Percentiles rank a stretch among this genome's conserved stretches.
These are phyloP conservation scores for Bryopsis sp. DNA, from an alignment of 139 green algal genomes.

Conservation along the genomic window DNA sequence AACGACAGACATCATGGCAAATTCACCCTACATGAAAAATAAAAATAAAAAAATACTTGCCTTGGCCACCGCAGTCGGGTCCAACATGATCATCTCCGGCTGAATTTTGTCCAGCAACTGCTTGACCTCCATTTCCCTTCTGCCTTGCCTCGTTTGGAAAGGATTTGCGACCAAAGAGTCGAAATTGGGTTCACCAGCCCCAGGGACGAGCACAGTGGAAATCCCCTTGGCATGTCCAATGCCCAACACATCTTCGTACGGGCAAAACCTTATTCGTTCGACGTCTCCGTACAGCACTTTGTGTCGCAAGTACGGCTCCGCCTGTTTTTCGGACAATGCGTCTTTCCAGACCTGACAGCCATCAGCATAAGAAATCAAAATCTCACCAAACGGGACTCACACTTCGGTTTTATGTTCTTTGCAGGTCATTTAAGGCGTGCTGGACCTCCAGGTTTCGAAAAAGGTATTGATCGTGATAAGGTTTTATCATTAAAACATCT, in stretches of 20 bases:
- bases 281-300: slow-evolving; percentile 33
- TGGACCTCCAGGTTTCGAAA: too few relatives aligned
- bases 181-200: slow-evolving; percentile 91
- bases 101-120: slow-evolving; percentile 95
- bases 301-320: slow-evolving; percentile 83
- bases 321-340: slow-evolving; percentile 65
- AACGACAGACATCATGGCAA: too few relatives aligned
- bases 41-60: too few relatives aligned
- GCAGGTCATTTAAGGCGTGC: too few relatives aligned
- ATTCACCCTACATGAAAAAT: too few relatives aligned
- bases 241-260: slow-evolving; percentile 91
- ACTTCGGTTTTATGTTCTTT: slow-evolving; percentile 12
- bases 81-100: slow-evolving; percentile 89
- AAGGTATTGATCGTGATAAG: too few relatives aligned
- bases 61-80: slow-evolving; percentile 47
- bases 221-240: slow-evolving; percentile 55
- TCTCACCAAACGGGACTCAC: not conserved
- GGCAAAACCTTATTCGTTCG: slow-evolving; percentile 68
- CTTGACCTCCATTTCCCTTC: slow-evolving; percentile 82
- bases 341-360: slow-evolving; percentile 90
- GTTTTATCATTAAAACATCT: too few relatives aligned
- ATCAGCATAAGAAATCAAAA: slow-evolving; percentile 25
- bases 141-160: slow-evolving; percentile 64
- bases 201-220: slow-evolving; percentile 79
- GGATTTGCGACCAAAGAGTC: slow-evolving; percentile 93